A percentile compares a stretch with the other conserved stretches of the same genome.
Conservation (phyloP, 768 basidiomycete species). For the Rhodosporidiobolus sp. region DNA sequence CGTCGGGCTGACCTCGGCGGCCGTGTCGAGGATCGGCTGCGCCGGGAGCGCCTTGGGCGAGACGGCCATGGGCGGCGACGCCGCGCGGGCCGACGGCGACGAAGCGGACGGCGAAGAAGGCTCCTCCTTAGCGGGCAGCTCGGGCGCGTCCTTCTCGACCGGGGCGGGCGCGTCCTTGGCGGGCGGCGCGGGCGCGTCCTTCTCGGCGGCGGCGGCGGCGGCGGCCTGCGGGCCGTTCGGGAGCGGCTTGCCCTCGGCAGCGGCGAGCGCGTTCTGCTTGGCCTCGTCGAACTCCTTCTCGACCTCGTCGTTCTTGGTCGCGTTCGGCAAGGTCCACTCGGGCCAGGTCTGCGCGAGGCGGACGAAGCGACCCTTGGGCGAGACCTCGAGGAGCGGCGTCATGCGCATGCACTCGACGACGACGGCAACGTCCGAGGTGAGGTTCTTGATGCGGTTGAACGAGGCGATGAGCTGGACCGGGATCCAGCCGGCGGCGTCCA, state of each 20-base stretch:
- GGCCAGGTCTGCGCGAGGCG: slow-evolving; percentile 66
- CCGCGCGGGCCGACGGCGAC: too few relatives aligned
- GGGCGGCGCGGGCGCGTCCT: not conserved
- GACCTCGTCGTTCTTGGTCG: slow-evolving; percentile 47
- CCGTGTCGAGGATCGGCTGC: slow-evolving; percentile 23
- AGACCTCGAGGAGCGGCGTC: slow-evolving; percentile 70
- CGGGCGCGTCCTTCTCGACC: not conserved
- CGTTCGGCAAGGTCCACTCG: slow-evolving; percentile 63
- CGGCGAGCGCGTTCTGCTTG: not conserved
- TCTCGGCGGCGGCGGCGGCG: not conserved
- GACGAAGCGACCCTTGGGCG: slow-evolving; percentile 24
- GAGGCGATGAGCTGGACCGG: slow-evolving; percentile 74
- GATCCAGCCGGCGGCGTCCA: slow-evolving; percentile 88
- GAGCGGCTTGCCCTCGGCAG: not conserved
- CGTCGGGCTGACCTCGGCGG: not conserved
- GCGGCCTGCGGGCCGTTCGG: not conserved
- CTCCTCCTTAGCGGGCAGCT: not conserved
- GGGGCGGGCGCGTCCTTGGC: slow-evolving; percentile 4
- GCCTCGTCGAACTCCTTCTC: slow-evolving; percentile 32
- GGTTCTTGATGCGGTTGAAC: slow-evolving; percentile 73
- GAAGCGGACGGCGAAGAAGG: not conserved
- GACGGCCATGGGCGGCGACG: slow-evolving; percentile 1
- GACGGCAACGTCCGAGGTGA: slow-evolving; percentile 59
- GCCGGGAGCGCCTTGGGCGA: slow-evolving; percentile 21
- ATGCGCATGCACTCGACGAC: slow-evolving; percentile 68